phyloP scores from a whole-genome alignment of 192 early-diverging fungal genomes.

The Diversispora eburnea region DNA sequence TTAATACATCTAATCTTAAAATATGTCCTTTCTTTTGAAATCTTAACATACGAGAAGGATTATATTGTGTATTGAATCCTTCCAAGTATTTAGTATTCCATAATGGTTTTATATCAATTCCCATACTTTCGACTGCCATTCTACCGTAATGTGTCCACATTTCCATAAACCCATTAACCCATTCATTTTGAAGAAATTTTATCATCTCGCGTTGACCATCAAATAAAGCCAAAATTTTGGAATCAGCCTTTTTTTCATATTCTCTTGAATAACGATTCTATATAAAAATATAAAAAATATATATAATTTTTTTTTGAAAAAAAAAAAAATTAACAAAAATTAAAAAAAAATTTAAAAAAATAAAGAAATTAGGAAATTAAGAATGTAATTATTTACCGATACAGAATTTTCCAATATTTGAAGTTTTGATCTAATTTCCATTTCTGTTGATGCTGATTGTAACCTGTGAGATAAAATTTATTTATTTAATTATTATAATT shows the following conservation, averaged over 20 bases:
- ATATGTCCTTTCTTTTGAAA: conserved; percentile 2
- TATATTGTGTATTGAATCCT: neutral
- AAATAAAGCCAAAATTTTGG: conserved; percentile 4
- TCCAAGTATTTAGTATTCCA: neutral
- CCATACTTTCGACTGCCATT: neutral
- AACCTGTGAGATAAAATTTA: too few species aligned
- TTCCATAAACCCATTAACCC: neutral
- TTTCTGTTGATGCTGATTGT: too few species aligned
- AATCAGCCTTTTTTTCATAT: neutral
- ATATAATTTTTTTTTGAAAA: neutral
- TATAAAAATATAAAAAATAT: neutral
- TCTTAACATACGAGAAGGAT: conserved; percentile 8
- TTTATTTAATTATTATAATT: too few species aligned
- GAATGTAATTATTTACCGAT: neutral
- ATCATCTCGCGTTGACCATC: conserved; percentile 5
- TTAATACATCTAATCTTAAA: conserved; percentile 7
- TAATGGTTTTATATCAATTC: too few species aligned
- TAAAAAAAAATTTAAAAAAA: neutral
- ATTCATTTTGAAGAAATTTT: neutral
- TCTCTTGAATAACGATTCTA: neutral
- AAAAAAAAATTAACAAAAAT: neutral
- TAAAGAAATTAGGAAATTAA: too few species aligned
- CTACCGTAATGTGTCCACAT: conserved; percentile 1
- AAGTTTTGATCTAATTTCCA: too few species aligned
- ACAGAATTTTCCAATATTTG: too few species aligned